Evolutionary conservation across 2,329 filamentous ascomycete species (phyloP).

Genomic region (Blastomyces parvus): DNA sequence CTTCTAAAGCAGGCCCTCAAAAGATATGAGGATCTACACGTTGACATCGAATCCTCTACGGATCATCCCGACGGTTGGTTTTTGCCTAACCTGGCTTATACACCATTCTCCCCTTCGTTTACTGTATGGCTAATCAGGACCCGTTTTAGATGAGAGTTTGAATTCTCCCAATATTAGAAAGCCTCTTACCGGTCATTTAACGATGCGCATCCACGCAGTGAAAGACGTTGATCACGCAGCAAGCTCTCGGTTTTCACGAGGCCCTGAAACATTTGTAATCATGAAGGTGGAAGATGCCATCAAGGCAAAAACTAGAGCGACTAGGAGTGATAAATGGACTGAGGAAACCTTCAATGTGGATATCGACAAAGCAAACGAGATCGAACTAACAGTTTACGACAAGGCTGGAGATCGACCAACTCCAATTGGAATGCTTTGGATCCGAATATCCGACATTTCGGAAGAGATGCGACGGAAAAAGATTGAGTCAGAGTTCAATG

Average conservation of each 20-base stretch:
- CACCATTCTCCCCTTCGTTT: background rate
- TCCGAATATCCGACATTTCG: conserved; percentile 91
- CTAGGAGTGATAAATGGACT: conserved; percentile 81
- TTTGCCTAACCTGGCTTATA: background rate
- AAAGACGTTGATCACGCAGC: conserved; percentile 92
- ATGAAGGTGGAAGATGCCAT: conserved; percentile 95
- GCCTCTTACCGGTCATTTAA: conserved; percentile 83
- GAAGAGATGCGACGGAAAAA: conserved; percentile 96
- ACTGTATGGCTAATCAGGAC: background rate
- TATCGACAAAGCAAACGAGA: conserved; percentile 97
- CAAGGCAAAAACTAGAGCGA: conserved; percentile 75
- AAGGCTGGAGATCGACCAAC: conserved; percentile 83
- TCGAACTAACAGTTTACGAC: conserved; percentile 95
- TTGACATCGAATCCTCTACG: conserved; percentile 69
- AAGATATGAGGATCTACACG: conserved; percentile 92
- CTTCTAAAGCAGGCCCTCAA: conserved; percentile 91
- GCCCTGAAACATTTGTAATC: conserved; percentile 89
- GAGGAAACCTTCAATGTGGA: conserved; percentile 85
- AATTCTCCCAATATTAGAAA: conserved; percentile 92
- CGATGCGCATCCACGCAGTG: conserved; percentile 76
- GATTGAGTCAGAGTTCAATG: conserved; percentile 91
- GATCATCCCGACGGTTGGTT: conserved; percentile 70
- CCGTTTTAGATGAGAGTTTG: conserved; percentile 73
- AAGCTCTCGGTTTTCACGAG: conserved; percentile 70
- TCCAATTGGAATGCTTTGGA: conserved; percentile 91